phyloP scores from a whole-genome alignment of 2,329 filamentous ascomycete genomes.

The Zarea fungicola region DNA sequence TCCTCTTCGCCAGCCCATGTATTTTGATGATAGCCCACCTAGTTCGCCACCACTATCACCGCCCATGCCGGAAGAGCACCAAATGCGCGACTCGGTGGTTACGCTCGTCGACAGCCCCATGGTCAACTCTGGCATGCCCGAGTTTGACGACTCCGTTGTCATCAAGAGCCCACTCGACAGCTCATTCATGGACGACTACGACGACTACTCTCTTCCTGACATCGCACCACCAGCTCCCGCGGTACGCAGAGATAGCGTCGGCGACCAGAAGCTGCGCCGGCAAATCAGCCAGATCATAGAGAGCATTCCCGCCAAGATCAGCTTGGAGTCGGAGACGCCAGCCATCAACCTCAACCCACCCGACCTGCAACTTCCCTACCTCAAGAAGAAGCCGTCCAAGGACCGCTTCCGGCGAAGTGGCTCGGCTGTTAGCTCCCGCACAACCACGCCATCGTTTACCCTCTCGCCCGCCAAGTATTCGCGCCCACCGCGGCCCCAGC shows the following conservation, averaged over 20 bases:
- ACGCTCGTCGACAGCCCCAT: conserved; percentile 43
- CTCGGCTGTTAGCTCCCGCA: conserved; percentile 48
- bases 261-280: conserved; percentile 67
- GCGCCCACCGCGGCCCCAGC: conserved; percentile 42
- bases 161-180: conserved; percentile 39
- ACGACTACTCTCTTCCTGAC: conserved; percentile 33
- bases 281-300: conserved; percentile 76
- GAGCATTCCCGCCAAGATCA: conserved; percentile 74
- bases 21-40: conserved; percentile 40
- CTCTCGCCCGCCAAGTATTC: conserved; percentile 58
- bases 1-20: conserved; percentile 27
- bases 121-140: conserved; percentile 32
- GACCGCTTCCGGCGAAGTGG: conserved; percentile 42
- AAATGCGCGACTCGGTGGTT: conserved; percentile 26
- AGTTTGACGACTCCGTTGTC: conserved; percentile 33
- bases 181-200: conserved; percentile 43
- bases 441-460: conserved; percentile 62
- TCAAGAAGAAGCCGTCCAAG: conserved; percentile 38
- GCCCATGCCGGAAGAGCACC: conserved; percentile 13
- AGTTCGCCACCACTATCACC: conserved; percentile 40
- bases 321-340: conserved; percentile 54
- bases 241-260: conserved; percentile 30
- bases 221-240: conserved; percentile 19
- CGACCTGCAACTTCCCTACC: conserved; percentile 47
- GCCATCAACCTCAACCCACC: conserved; percentile 53